Evolutionary conservation across 2,329 filamentous ascomycete genomes (phyloP), one percentile per base, ranked within the genome.

Genomic region (Apiospora pterosperma): DNA sequence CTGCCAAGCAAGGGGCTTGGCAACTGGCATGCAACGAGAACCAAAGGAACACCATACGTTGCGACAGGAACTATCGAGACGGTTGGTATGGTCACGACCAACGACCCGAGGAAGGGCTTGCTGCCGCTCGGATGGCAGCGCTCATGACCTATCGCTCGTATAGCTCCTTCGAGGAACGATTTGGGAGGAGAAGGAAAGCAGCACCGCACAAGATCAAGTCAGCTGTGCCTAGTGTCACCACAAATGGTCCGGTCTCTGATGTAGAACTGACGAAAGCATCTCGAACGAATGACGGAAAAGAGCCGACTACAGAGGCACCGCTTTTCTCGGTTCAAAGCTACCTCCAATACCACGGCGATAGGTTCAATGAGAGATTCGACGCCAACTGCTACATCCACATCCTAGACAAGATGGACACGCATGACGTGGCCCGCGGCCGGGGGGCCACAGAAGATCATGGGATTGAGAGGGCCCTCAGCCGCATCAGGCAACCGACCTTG

Each of bases 321-420:
- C 38, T n/a, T 16, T 41, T 77, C 62, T 74, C 75, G 1, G 76
- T 73, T 6, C 77, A 78, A 63, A 73, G 70, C 36, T 79, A 79
- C 48, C 66, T 79, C 6, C 71, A 74, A 21, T 78, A 79, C 42
- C 77, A 79, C 63, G 77, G 75, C 12, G 69, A 75, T 21, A 78
- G 79, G 65, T 79, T 79, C 59, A 68, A 77, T 36, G 67, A 70
- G 11, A 70, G 77, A 8, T 79, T 79, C 64, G 77, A 79, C 62
- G 75, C 76, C 5, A 78, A 79, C 44, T 79, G 76, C 59, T 79
- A 78, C 48, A 67, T 79, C 1, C 75, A 77, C 64, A 70, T 79
- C 25, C 75, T 73, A 0, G 68, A 73, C 59, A 79, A 79, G 63
- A 78, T 79, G 73, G 76, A 79, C 66, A 68, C 70, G 7, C 77